Evolutionary conservation across 1,284 basidiomycete genomes (phyloP), one percentile per base, ranked within the genome.

Genomic region (Apiotrichum akiyoshidainum): DNA sequence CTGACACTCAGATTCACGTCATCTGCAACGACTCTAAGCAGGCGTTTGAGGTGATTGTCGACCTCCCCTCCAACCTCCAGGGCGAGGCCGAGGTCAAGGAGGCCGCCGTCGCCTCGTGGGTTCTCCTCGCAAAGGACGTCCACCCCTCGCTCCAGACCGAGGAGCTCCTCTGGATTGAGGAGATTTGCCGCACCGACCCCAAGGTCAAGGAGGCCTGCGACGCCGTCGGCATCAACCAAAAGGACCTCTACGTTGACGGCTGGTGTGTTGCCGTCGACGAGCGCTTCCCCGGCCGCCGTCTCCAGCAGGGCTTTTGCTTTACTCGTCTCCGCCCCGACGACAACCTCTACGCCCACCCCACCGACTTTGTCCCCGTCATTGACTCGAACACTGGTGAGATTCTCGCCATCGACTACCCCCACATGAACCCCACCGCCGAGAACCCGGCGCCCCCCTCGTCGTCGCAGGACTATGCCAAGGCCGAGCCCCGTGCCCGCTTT

Each of bases 251-350:
- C 50, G 77, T 78, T 21, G 79, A 80, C 58, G 73, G 79, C 46
- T 81, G 80, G 80, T 76, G 74, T 48, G 77, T 81, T 52, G 79
- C 79, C 44, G 69, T 73, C 66, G 80, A 81, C 64, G 71, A 78
- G 62, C 75, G 80, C 46, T 81, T 79, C 66, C 74, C 73, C 21
- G 66, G 65, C 41, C 60, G 66, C 35, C 60, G 77, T 35, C 61
- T 80, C 22, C 77, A 78, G 66, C 77, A 79, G 64, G 78, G 79
- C 65, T 75, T 81, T 64, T 57, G 78, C 49, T 81, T 78, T 57
- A 72, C 75, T 5, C 72, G 80, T 22, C 61, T 70, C 16, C 70
- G 80, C 46, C 67, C 71, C n/a, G 63, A 64, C 21, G 68, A 72
- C 49, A 79, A 80, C 66, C 71, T 79, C 19, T 78, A 78, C 63